Evolutionary conservation across 495 filamentous ascomycete species (phyloP).

Genomic region (Hyaloscypha finlandica): DNA sequence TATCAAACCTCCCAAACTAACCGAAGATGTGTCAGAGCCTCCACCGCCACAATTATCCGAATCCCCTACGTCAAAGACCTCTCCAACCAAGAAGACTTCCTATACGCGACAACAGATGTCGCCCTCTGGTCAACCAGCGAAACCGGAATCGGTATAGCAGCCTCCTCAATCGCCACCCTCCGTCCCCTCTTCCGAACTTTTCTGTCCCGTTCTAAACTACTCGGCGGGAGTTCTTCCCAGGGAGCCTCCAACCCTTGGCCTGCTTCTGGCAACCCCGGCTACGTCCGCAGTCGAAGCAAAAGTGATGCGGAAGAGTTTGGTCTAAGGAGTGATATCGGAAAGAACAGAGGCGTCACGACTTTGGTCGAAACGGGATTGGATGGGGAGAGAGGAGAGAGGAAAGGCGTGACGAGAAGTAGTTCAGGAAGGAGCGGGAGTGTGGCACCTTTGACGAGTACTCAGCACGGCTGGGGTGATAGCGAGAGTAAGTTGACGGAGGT

Average conservation of each 20-base stretch:
- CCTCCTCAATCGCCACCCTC: slow-evolving; percentile 36
- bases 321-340: slow-evolving; percentile 24
- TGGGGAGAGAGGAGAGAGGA: slow-evolving; percentile 8
- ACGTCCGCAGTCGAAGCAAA: slow-evolving; percentile 10
- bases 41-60: slow-evolving; percentile 42
- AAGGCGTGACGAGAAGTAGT: not conserved
- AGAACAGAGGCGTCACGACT: slow-evolving; percentile 19
- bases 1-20: slow-evolving; percentile 13
- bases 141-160: slow-evolving; percentile 36
- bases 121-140: slow-evolving; percentile 38
- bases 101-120: slow-evolving; percentile 35
- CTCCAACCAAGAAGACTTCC: slow-evolving; percentile 33
- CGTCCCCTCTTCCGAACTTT: slow-evolving; percentile 34
- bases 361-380: slow-evolving; percentile 13
- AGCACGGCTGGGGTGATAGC: slow-evolving; percentile 16
- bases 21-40: slow-evolving; percentile 20
- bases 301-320: slow-evolving; percentile 17
- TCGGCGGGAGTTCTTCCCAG: slow-evolving; percentile 14
- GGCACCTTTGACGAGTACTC: not conserved
- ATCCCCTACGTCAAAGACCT: slow-evolving; percentile 40
- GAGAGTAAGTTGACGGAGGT: slow-evolving; percentile 17
- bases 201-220: slow-evolving; percentile 17
- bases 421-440: not conserved
- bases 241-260: slow-evolving; percentile 13
- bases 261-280: slow-evolving; percentile 5